These are phyloP conservation scores for Elymus sibiricus DNA, from an alignment of 176 grass and related monocot species.

Conservation along the genomic window DNA sequence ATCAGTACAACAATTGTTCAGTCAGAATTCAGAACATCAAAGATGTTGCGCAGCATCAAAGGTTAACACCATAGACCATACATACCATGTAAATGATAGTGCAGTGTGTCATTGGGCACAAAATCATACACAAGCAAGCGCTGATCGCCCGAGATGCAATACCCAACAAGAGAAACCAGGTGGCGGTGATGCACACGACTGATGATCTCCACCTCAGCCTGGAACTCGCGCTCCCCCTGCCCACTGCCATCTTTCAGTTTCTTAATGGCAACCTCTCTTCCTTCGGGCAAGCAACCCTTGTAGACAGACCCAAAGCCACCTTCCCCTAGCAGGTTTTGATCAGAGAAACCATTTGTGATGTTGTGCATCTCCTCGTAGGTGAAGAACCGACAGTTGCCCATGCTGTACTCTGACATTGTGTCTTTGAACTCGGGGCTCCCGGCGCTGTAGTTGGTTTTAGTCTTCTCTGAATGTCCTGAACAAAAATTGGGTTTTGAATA, in stretches of 20 bases:
- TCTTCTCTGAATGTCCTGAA: conserved; percentile 30
- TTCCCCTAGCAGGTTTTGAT: conserved; percentile 82
- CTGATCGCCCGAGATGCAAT: conserved; percentile 78
- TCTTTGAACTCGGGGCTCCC: conserved; percentile 48
- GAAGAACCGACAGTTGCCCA: conserved; percentile 65
- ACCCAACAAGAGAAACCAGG: conserved; percentile 95
- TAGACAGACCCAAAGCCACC: conserved; percentile 96
- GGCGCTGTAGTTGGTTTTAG: conserved; percentile 46
- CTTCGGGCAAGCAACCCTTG: conserved; percentile 79
- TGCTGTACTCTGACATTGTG: conserved; percentile 56
- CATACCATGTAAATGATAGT: conserved; percentile 81
- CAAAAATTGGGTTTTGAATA: neutral
- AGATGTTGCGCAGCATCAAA: neutral
- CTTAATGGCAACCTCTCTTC: conserved; percentile 85
- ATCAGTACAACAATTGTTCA: neutral
- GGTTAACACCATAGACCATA: conserved; percentile 16
- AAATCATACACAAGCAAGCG: conserved; percentile 91
- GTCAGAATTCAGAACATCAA: neutral
- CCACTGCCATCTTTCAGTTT: conserved; percentile 70
- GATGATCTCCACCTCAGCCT: conserved; percentile 96
- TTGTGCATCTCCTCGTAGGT: conserved; percentile 63
- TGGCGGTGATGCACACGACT: conserved; percentile 92
- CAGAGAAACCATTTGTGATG: conserved; percentile 79
- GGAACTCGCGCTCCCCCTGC: conserved; percentile 93
- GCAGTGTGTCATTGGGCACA: conserved; percentile 82